phyloP scores from a whole-genome alignment of 371 early-diverging fungal species.

The Homolaphlyctis polyrhiza region DNA sequence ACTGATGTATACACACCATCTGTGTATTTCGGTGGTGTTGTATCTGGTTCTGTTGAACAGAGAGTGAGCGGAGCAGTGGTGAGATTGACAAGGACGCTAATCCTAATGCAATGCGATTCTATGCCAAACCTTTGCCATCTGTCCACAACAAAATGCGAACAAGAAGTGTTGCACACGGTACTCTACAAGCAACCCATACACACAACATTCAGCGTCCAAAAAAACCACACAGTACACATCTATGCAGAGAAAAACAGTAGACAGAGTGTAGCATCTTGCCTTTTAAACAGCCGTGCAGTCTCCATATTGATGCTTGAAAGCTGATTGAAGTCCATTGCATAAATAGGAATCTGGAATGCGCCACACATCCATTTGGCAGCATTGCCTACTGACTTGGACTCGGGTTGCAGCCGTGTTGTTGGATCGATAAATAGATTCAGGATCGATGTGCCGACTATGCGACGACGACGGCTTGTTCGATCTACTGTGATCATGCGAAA shows the following conservation, averaged over 20 bases:
- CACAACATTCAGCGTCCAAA: background rate
- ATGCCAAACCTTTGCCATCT: background rate
- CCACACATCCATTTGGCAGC: background rate
- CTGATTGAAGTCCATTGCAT: background rate
- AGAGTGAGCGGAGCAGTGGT: too few species aligned
- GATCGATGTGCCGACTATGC: background rate
- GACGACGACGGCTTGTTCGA: background rate
- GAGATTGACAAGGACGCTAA: too few species aligned
- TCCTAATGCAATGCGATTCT: too few species aligned
- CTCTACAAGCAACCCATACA: background rate
- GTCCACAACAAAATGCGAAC: background rate
- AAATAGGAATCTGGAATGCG: slow-evolving; percentile 2
- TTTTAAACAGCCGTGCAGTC: too few species aligned
- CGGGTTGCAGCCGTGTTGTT: background rate
- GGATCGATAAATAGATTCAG: background rate
- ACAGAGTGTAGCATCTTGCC: too few species aligned
- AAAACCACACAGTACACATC: too few species aligned
- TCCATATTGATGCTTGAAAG: background rate
- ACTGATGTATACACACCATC: too few species aligned
- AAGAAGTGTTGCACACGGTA: background rate
- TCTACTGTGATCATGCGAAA: background rate
- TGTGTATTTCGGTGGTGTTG: too few species aligned
- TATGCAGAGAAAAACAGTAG: too few species aligned
- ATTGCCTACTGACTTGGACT: background rate
- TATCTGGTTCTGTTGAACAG: too few species aligned